These are phyloP conservation scores for Phalaenopsis equestris DNA, from an alignment of 106 monocot genomes.

Conservation along the genomic window DNA sequence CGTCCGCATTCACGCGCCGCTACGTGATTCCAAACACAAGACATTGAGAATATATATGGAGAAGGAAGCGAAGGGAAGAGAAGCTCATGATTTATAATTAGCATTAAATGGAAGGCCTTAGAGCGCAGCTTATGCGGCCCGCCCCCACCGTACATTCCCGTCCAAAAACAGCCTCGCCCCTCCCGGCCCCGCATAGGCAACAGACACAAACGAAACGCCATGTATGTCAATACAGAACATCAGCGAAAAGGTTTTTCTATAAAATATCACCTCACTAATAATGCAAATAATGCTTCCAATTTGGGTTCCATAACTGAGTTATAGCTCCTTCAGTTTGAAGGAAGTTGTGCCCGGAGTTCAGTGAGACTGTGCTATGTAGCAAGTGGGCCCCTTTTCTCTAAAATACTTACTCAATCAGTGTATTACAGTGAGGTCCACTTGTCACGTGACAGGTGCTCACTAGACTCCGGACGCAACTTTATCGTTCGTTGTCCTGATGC, in stretches of 20 bases:
- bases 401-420: no score
- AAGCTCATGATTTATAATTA: background rate
- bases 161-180: background rate
- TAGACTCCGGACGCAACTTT: no score
- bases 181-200: background rate
- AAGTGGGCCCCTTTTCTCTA: no score
- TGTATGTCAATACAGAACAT: conserved; percentile 2
- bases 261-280: conserved; percentile 3
- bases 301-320: background rate
- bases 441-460: no score
- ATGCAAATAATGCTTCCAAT: conserved; percentile 4
- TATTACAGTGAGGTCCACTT: no score
- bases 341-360: background rate
- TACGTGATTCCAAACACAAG: no score
- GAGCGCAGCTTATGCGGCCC: background rate
- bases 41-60: no score
- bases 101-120: no score
- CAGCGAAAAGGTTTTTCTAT: background rate
- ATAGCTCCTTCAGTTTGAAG: background rate
- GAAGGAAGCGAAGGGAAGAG: background rate
- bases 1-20: no score
- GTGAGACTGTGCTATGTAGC: no score
- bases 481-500: no score
- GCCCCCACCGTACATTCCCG: background rate
- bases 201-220: background rate